Percentiles rank a stretch among this genome's conserved stretches.
Evolutionary conservation across 139 green algal species (phyloP).

Genomic region (Protoeuglena noctilucae): DNA sequence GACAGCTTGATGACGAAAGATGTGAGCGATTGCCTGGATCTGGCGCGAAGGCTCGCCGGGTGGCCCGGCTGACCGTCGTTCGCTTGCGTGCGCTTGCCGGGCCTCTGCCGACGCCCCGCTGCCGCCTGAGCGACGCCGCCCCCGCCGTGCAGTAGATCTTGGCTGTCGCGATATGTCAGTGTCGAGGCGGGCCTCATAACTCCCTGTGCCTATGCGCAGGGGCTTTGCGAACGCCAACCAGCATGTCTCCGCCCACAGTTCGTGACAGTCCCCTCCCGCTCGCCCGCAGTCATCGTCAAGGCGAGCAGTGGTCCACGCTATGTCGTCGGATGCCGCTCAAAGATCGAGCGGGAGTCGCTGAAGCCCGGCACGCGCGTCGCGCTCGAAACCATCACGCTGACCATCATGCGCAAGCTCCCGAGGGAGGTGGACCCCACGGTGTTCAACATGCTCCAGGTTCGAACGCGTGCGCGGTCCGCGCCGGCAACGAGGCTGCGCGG

Average conservation of each 20-base stretch:
- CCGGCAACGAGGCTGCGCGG: too few relatives aligned
- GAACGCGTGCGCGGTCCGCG: too few relatives aligned
- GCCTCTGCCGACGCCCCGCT: too few relatives aligned
- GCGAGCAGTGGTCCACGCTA: constrained; percentile 92
- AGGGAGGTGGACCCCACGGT: constrained; percentile 97
- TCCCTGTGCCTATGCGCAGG: background rate
- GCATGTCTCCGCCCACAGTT: background rate
- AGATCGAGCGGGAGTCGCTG: constrained; percentile 91
- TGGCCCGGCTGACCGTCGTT: too few relatives aligned
- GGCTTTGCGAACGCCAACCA: background rate
- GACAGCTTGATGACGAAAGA: constrained; percentile 92
- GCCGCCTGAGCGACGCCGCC: too few relatives aligned
- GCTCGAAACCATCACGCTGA: constrained; percentile 98
- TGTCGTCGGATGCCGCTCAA: constrained; percentile 88
- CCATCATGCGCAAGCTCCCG: constrained; percentile 92
- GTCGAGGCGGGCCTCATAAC: background rate
- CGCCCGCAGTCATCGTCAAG: constrained; percentile 89
- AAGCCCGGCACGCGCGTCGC: constrained; percentile 78
- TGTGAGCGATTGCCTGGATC: too few relatives aligned
- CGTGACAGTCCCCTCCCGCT: background rate
- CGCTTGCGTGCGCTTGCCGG: too few relatives aligned
- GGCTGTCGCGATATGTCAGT: too few relatives aligned
- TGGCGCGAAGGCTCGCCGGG: too few relatives aligned
- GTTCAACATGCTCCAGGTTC: constrained; percentile 99
- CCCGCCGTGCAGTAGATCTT: too few relatives aligned